Base-by-base conservation (phyloP, 495 filamentous ascomycete genomes). In the Pyrenula massariospora region DNA sequence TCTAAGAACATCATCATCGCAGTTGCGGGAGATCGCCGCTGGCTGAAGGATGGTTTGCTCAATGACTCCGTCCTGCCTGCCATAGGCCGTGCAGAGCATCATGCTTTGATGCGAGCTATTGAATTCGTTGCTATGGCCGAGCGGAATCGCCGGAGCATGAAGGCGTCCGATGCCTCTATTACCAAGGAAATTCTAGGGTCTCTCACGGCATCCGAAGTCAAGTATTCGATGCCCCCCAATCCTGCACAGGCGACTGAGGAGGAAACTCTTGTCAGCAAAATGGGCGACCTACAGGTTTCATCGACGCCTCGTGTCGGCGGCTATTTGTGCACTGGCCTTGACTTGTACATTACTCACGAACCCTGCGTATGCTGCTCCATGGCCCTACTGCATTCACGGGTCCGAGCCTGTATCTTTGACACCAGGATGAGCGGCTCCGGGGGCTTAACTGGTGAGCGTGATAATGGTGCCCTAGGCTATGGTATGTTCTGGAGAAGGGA, bases 311-410 rank as follows among this genome's bases (percentile, higher is more conserved):
- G 51, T 64, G 58, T 42, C n/a, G 84, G 86, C 59, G 92, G 92
- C n/a, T 98, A 98, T 68, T 83, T 98, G 25, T 97, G 92, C 68
- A 85, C 91, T 54, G 86, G 88, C 53, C 79, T 97, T 1, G 90
- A 96, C 61, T 77, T 98, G 25, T 96, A 95, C 67, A 68, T 92
- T 25, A 92, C 90, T 1, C 91, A 96, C 65, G 93, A 98, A 68
- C 93, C 93, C 2, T 98, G 93, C 62, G 76, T 93, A 25, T 95
- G 94, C 82, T 98, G 93, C 70, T 88, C 85, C 10, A 97, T 97
- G 92, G 94, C 89, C 1, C 80, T 96, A 36, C 74, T 97, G 20
- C 90, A 97, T 58, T 96, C 90, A 0, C 81, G 93, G 24, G 93
- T 97, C 75, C 79, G 85, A 2, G 78, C 82, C 19, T 83, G 92